phyloP scores from a whole-genome alignment of 371 early-diverging fungal genomes.

The Entomophthora muscae region DNA sequence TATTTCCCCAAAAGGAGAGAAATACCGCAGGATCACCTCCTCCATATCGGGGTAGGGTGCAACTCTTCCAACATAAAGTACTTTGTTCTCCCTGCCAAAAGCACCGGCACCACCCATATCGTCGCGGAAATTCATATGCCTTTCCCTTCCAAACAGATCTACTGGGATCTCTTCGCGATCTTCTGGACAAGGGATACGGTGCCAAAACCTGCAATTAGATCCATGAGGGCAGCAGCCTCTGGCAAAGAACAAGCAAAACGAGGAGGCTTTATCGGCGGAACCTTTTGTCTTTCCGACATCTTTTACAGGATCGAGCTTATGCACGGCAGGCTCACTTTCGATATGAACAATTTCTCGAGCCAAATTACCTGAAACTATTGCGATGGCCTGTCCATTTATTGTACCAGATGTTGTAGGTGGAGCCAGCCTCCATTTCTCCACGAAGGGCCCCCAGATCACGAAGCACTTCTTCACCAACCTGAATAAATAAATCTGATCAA shows the following conservation, averaged over 20 bases:
- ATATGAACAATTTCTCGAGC: constrained; percentile 3
- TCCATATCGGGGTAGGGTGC: constrained; percentile 34
- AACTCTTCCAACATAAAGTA: constrained; percentile 65
- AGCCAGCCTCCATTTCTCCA: constrained; percentile 23
- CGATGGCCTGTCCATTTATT: constrained; percentile 37
- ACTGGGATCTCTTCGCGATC: constrained; percentile 44
- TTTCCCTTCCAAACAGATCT: constrained; percentile 73
- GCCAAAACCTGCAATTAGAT: constrained; percentile 45
- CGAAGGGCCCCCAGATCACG: constrained; percentile 19
- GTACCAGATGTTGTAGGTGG: constrained; percentile 66
- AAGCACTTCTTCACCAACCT: constrained; percentile 23
- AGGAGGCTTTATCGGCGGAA: constrained; percentile 30
- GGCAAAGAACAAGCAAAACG: constrained; percentile 70
- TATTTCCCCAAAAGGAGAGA: constrained; percentile 61
- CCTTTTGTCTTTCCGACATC: constrained; percentile 65
- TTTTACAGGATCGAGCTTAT: constrained; percentile 36
- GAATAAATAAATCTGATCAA: constrained; percentile 6
- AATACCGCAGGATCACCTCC: constrained; percentile 40
- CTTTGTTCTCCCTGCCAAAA: constrained; percentile 49
- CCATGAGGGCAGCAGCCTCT: constrained; percentile 66
- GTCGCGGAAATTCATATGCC: constrained; percentile 53
- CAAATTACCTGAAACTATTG: constrained; percentile 6
- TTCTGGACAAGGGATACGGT: constrained; percentile 45
- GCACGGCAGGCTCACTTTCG: constrained; percentile 32
- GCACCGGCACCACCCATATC: constrained; percentile 82